Conservation (phyloP, 2,329 filamentous ascomycete species). For the Myriosclerotinia duriaeana region DNA sequence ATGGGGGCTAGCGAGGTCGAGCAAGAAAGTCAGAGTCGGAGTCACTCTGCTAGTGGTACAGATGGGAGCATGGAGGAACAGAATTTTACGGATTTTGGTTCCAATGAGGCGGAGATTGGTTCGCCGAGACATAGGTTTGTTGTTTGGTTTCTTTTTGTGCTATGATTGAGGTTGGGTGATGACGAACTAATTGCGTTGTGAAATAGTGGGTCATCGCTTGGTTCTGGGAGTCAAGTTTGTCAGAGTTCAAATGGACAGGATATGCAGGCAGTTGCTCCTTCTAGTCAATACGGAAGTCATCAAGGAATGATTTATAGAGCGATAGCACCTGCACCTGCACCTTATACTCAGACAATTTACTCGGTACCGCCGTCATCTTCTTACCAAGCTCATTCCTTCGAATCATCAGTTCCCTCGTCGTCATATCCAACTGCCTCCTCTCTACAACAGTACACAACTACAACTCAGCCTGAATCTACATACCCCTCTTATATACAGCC, state of each 20-base stretch:
- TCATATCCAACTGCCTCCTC: neutral
- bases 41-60: neutral
- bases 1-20: constrained; percentile 1
- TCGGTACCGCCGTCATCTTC: neutral
- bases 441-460: neutral
- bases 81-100: neutral
- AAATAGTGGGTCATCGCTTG: neutral
- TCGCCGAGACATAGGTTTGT: constrained; percentile 13
- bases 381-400: neutral
- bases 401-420: neutral
- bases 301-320: neutral
- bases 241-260: neutral
- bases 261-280: neutral
- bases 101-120: constrained; percentile 10
- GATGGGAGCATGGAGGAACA: constrained; percentile 14
- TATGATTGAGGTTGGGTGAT: neutral
- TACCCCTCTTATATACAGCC: neutral
- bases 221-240: neutral
- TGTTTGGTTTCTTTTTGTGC: neutral
- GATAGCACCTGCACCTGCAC: neutral
- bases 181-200: neutral
- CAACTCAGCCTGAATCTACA: neutral
- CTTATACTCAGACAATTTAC: too few species aligned
- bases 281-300: neutral
- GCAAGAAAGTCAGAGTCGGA: neutral